These are phyloP conservation scores for Irineochytrium annulatum DNA, from an alignment of 192 early-diverging fungal genomes.

Conservation along the genomic window DNA sequence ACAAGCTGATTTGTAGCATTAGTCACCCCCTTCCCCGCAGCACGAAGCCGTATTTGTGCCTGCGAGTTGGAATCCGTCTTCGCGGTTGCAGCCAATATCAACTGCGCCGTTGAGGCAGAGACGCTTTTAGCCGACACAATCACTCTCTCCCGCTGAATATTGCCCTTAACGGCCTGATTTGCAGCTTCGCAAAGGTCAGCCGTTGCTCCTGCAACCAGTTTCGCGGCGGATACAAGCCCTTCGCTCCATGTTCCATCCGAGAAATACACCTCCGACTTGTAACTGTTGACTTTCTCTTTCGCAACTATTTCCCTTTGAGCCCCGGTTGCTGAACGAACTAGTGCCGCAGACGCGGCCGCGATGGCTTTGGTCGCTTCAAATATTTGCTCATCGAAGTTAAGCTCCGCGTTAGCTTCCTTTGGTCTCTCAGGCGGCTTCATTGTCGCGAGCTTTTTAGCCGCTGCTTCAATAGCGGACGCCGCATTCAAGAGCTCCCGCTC, in stretches of 20 bases:
- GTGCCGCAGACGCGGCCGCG: slow-evolving; percentile 42
- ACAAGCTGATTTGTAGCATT: slow-evolving; percentile 51
- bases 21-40: slow-evolving; percentile 55
- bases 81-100: slow-evolving; percentile 44
- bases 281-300: slow-evolving; percentile 4
- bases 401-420: slow-evolving; percentile 31
- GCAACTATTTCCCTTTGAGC: slow-evolving; percentile 50
- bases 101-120: slow-evolving; percentile 45
- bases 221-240: slow-evolving; percentile 54
- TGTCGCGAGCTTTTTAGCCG: slow-evolving; percentile 46
- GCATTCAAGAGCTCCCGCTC: slow-evolving; percentile 53
- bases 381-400: slow-evolving; percentile 53
- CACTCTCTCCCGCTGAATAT: slow-evolving; percentile 40
- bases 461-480: slow-evolving; percentile 51
- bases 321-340: slow-evolving; percentile 51
- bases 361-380: slow-evolving; percentile 54
- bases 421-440: slow-evolving; percentile 28
- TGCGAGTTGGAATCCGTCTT: slow-evolving; percentile 33
- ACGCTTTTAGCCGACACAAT: slow-evolving; percentile 44
- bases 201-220: slow-evolving; percentile 47
- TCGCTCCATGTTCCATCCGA: slow-evolving; percentile 60
- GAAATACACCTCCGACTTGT: slow-evolving; percentile 36
- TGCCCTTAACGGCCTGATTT: slow-evolving; percentile 41
- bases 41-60: slow-evolving; percentile 44
- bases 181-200: slow-evolving; percentile 52